Conservation (phyloP, 2,329 filamentous ascomycete species). For the Apiospora arundinis region DNA sequence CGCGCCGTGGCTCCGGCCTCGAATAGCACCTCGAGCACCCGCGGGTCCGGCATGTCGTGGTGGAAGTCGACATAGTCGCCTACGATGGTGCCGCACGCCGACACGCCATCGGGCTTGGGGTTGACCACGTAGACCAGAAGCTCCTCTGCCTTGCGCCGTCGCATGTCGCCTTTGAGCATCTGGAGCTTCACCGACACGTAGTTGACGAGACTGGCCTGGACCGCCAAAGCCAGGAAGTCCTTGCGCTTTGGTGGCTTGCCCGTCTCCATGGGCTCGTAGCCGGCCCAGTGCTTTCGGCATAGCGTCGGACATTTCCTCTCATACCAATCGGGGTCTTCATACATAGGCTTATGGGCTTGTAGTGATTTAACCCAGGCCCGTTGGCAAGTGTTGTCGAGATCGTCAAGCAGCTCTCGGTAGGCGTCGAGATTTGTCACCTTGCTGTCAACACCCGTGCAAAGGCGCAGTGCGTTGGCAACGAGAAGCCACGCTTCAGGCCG, state of each 20-base stretch:
- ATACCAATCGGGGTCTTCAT: slow-evolving; percentile 42
- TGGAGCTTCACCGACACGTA: slow-evolving; percentile 35
- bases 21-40: slow-evolving; percentile 37
- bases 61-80: slow-evolving; percentile 42
- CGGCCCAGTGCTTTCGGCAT: slow-evolving; percentile 38
- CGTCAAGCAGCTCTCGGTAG: slow-evolving; percentile 38
- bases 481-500: slow-evolving; percentile 41
- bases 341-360: slow-evolving; percentile 37
- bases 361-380: slow-evolving; percentile 37
- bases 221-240: slow-evolving; percentile 37
- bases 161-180: slow-evolving; percentile 28
- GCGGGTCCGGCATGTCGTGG: slow-evolving; percentile 41
- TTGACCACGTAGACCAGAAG: slow-evolving; percentile 38
- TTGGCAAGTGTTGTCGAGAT: slow-evolving; percentile 38
- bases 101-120: slow-evolving; percentile 40
- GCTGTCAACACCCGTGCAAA: slow-evolving; percentile 37
- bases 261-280: slow-evolving; percentile 42
- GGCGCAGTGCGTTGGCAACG: slow-evolving; percentile 39
- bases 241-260: slow-evolving; percentile 41
- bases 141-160: slow-evolving; percentile 39
- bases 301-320: slow-evolving; percentile 36
- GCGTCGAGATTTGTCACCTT: slow-evolving; percentile 31
- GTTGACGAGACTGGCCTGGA: slow-evolving; percentile 39
- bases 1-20: slow-evolving; percentile 34
- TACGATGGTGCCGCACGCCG: slow-evolving; percentile 39